Base-by-base conservation (phyloP, 805 yeast species). In the Saccharomycopsis babjevae region DNA sequence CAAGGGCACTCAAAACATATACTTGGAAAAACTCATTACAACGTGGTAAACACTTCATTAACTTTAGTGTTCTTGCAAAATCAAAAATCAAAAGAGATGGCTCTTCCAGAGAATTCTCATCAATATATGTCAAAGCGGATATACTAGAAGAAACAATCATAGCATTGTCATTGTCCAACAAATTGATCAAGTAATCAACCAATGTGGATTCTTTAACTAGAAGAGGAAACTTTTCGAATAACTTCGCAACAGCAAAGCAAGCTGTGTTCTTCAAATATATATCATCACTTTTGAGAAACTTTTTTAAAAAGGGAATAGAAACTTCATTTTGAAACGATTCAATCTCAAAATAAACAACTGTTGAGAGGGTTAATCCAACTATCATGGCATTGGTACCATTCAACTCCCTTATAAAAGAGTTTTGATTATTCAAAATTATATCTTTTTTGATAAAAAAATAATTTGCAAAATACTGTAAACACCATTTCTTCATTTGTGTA, bases 21-120 rank as follows among this genome's bases (percentile, higher is more conserved):
- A 83, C 76, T 68, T 86, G 96, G 56, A 84, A 79, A 96, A 97
- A 92, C 71, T 86, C 88, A 65, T 79, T 80, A 15, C 62, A 50
- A 60, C 64, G 67, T 0, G 68, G 40, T 8, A 70, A 58, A 70
- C 73, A 54, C 36, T 73, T 71, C 0, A 79, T 74, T 1, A 83
- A 69, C 18, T 73, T 72, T 36, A 73, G 56, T 0, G 83, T 83
- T 60, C 80, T 81, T 0, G 67, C 66, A 50, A 76, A 75, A 66
- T 82, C 86, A 28, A 88, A 77, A 3, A 80, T 74, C 57, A 89
- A 71, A 42, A 78, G 75, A 66, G 87, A 71, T 11, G 77, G 71
- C 20, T 18, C 50, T 5, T 46, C 52, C 2, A 10, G 52, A 5
- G 82, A 73, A 38, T 74, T 74, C 57, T 86, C 92, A 5, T 89